phyloP scores from a whole-genome alignment of 768 basidiomycete genomes.

The Pleurotus ostreatus region DNA sequence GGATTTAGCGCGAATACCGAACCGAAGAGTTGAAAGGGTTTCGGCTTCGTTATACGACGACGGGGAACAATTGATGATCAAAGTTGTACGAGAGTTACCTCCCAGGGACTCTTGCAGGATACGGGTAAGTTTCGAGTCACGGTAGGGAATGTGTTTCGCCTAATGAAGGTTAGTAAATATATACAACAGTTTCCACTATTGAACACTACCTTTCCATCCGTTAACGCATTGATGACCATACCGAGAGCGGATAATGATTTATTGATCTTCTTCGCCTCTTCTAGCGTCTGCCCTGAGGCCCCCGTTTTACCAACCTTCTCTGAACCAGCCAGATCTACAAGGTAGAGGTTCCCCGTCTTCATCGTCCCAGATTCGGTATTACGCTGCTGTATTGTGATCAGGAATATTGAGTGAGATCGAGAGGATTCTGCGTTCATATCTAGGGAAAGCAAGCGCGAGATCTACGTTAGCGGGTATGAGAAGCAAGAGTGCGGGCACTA shows the following conservation, averaged over 20 bases:
- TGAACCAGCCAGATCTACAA: constrained; percentile 97
- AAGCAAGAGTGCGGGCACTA: constrained; percentile 24
- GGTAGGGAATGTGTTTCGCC: constrained; percentile 97
- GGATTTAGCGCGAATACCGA: constrained; percentile 99
- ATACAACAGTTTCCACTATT: constrained; percentile 1
- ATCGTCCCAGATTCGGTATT: constrained; percentile 95
- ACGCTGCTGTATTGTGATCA: constrained; percentile 94
- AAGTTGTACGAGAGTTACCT: constrained; percentile 90
- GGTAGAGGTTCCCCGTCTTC: constrained; percentile 95
- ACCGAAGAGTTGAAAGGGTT: constrained; percentile 94
- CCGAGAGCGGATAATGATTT: constrained; percentile 96
- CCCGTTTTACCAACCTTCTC: constrained; percentile 99
- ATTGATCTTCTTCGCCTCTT: constrained; percentile 99
- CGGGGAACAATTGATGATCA: constrained; percentile 99
- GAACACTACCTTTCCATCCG: constrained; percentile 78
- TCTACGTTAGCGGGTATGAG: not conserved
- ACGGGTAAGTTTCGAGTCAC: constrained; percentile 98
- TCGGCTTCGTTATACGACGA: constrained; percentile 97
- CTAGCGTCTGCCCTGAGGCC: constrained; percentile 96
- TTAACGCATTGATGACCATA: constrained; percentile 99
- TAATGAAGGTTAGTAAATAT: constrained; percentile 25
- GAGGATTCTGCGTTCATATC: constrained; percentile 99
- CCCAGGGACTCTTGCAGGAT: constrained; percentile 98
- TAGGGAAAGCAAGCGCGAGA: constrained; percentile 25
- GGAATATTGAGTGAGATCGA: constrained; percentile 97